Evolutionary conservation across 73 alveolate genomes (phyloP).

Genomic region (Symbiodinium natans): DNA sequence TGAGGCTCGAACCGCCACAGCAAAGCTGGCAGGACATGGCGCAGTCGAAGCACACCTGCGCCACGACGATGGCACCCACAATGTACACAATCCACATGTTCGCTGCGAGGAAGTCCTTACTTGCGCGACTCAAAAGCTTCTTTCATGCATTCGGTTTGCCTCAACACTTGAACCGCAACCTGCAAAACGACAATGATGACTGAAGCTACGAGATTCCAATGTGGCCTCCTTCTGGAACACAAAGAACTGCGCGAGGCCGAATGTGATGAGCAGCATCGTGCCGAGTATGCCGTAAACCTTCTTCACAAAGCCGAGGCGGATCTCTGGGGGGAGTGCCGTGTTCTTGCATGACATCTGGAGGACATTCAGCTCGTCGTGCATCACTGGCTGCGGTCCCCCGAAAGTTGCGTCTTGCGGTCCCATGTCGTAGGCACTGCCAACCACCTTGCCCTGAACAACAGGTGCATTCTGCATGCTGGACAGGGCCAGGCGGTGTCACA

Average conservation of each 20-base stretch:
- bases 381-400: not conserved
- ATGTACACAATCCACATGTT: conserved; percentile 52
- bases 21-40: conserved; percentile 76
- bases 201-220: not conserved
- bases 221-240: not conserved
- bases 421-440: not conserved
- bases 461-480: conserved; percentile 2
- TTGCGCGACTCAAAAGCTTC: not conserved
- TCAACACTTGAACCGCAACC: not conserved
- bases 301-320: conserved; percentile 66
- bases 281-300: conserved; percentile 86
- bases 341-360: conserved; percentile 24
- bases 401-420: not conserved
- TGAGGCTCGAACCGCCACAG: conserved; percentile 58
- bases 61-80: conserved; percentile 55
- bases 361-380: not conserved
- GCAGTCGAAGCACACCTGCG: conserved; percentile 29
- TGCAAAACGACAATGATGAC: not conserved
- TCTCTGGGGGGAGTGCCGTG: conserved; percentile 40
- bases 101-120: not conserved
- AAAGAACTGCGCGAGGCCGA: conserved; percentile 40
- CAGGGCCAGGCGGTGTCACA: not conserved
- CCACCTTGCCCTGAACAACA: conserved; percentile 1
- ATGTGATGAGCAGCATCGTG: conserved; percentile 75
- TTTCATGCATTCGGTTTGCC: not conserved